phyloP scores from a whole-genome alignment of 1,284 basidiomycete species.

The Cryptococcus wingfieldii region DNA sequence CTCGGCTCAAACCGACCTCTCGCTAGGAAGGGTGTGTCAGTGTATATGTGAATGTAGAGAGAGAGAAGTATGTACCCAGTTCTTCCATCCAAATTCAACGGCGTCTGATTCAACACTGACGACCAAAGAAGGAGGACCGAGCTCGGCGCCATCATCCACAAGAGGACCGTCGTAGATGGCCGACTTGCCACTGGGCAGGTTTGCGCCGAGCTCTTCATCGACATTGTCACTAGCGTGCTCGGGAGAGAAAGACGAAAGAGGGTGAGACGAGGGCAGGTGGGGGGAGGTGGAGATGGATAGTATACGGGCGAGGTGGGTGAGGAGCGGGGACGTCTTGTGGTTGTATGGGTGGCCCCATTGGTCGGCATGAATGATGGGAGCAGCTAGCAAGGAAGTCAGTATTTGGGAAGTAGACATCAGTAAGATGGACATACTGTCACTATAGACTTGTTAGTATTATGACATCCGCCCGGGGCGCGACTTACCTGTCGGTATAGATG shows the following conservation, averaged over 20 bases:
- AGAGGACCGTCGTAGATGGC: constrained; percentile 20
- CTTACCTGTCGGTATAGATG: constrained; percentile 36
- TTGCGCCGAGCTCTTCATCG: background rate
- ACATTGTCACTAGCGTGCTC: background rate
- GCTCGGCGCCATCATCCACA: constrained; percentile 31
- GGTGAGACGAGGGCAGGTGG: constrained; percentile 17
- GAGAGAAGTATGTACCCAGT: constrained; percentile 18
- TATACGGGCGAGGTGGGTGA: constrained; percentile 29
- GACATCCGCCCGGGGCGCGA: background rate
- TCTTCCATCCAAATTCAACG: constrained; percentile 34
- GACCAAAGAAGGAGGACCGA: constrained; percentile 27
- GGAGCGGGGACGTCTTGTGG: constrained; percentile 20
- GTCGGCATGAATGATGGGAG: constrained; percentile 35
- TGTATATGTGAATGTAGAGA: background rate
- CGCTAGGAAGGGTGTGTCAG: constrained; percentile 10
- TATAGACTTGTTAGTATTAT: constrained; percentile 6
- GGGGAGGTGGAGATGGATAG: constrained; percentile 24
- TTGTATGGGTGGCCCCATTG: constrained; percentile 36
- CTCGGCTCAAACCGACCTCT: constrained; percentile 28
- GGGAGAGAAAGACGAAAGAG: constrained; percentile 12
- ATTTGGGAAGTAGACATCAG: background rate
- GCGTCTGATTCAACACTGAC: constrained; percentile 38
- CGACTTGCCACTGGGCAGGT: constrained; percentile 9
- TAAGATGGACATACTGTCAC: constrained; percentile 9
- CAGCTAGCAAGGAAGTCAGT: constrained; percentile 9